Percentiles rank a stretch among this genome's conserved stretches.
Evolutionary conservation across 176 grass and related monocot species (phyloP).

Genomic region (Dactylis glomerata): DNA sequence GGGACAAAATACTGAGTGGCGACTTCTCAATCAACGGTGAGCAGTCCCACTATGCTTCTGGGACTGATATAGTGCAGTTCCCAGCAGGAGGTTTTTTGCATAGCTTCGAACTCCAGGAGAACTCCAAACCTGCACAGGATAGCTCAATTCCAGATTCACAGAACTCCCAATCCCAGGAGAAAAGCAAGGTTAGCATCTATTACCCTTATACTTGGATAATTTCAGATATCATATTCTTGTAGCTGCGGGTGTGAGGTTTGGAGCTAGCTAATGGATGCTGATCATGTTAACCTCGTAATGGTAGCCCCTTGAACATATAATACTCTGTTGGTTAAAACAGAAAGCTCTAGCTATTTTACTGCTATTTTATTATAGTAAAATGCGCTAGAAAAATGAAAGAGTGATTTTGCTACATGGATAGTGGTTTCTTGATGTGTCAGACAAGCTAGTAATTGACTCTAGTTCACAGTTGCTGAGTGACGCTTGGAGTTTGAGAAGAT

Average conservation of each 20-base stretch:
- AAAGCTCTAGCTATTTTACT: slow-evolving; percentile 15
- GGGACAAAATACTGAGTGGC: slow-evolving; percentile 86
- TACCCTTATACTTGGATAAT: slow-evolving; percentile 1
- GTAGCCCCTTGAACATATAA: not conserved
- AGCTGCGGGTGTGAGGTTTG: not conserved
- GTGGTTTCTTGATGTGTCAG: not conserved
- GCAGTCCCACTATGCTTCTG: slow-evolving; percentile 95
- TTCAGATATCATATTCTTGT: not conserved
- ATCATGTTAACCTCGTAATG: not conserved
- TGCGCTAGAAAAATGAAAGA: not conserved
- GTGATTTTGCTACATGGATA: not conserved
- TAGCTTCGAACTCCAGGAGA: slow-evolving; percentile 88
- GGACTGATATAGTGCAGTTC: slow-evolving; percentile 93
- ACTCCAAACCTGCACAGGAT: slow-evolving; percentile 42
- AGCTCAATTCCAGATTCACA: slow-evolving; percentile 51
- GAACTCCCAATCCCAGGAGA: slow-evolving; percentile 33
- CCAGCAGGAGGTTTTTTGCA: slow-evolving; percentile 82
- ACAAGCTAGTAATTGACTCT: not conserved
- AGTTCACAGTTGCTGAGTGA: not conserved
- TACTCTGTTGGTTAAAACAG: not conserved
- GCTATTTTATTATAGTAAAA: not conserved
- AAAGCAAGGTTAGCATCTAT: slow-evolving; percentile 47
- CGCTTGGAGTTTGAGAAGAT: not conserved
- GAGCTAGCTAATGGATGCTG: not conserved
- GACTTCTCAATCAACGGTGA: slow-evolving; percentile 97